Conservation (phyloP, 139 green algal species). For the Chlorella sp. region DNA sequence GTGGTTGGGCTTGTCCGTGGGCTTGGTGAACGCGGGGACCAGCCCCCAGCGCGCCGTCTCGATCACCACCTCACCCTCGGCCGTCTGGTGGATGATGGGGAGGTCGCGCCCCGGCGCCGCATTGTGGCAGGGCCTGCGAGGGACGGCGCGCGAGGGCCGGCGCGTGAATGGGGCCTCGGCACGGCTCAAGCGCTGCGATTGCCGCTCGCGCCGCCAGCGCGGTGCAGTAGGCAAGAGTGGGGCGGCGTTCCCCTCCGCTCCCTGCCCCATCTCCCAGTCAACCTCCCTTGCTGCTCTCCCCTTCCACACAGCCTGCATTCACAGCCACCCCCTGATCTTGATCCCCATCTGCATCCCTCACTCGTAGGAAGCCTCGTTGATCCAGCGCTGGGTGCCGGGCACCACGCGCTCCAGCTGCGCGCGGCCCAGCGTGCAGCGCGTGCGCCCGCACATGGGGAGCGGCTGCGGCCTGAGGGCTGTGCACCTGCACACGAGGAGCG, state of each 20-base stretch:
- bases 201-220: no score
- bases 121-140: constrained; percentile 64
- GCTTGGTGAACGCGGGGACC: constrained; percentile 75
- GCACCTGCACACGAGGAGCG: no score
- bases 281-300: no score
- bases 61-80: constrained; percentile 39
- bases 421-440: constrained; percentile 42
- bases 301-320: no score
- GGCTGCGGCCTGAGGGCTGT: no score
- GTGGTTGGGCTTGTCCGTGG: constrained; percentile 53
- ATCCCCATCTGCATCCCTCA: not conserved
- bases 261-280: no score
- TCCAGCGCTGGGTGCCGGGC: constrained; percentile 35
- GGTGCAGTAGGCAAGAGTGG: no score
- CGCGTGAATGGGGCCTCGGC: no score
- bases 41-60: constrained; percentile 81
- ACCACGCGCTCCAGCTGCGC: constrained; percentile 23
- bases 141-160: no score
- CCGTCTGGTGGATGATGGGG: constrained; percentile 38
- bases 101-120: constrained; percentile 41
- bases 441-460: constrained; percentile 66
- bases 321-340: not conserved
- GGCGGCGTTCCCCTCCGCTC: no score
- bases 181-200: no score
- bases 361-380: no score